These are phyloP conservation scores for Esteya vermicola DNA, from an alignment of 2,329 filamentous ascomycete genomes.

Conservation along the genomic window DNA sequence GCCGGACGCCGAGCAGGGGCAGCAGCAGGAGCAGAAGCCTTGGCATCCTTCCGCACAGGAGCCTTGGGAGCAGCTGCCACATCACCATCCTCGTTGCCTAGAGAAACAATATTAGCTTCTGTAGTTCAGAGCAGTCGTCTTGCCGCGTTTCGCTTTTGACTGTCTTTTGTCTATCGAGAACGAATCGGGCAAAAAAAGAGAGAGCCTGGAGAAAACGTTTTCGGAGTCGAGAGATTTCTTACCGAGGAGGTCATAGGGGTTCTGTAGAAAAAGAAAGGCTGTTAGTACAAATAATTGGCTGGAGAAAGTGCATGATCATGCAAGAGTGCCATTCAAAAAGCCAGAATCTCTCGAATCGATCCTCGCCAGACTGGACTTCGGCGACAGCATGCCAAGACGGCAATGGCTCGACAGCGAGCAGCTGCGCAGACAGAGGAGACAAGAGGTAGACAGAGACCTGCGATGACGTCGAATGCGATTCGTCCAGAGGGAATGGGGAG, in stretches of 20 bases:
- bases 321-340: too few species aligned
- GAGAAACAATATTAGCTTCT: not conserved
- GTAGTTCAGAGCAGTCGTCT: too few species aligned
- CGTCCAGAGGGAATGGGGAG: too few species aligned
- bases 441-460: not conserved
- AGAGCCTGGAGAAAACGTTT: too few species aligned
- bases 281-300: too few species aligned
- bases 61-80: constrained; percentile 74
- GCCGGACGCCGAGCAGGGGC: constrained; percentile 36
- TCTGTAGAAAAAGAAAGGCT: constrained; percentile 37
- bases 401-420: not conserved
- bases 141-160: too few species aligned
- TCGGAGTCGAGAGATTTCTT: constrained; percentile 20
- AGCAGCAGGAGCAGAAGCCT: constrained; percentile 46
- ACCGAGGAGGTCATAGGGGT: constrained; percentile 98
- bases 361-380: too few species aligned
- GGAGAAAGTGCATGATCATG: too few species aligned
- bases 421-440: not conserved
- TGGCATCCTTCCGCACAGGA: constrained; percentile 60
- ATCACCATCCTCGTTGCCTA: constrained; percentile 50
- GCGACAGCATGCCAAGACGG: too few species aligned
- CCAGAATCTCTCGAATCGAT: too few species aligned
- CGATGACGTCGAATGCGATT: constrained; percentile 2
- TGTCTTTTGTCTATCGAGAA: too few species aligned
- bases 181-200: too few species aligned